Evolutionary conservation across 108 stramenopile genomes (phyloP).

Genomic region (Licmophora abbreviata): DNA sequence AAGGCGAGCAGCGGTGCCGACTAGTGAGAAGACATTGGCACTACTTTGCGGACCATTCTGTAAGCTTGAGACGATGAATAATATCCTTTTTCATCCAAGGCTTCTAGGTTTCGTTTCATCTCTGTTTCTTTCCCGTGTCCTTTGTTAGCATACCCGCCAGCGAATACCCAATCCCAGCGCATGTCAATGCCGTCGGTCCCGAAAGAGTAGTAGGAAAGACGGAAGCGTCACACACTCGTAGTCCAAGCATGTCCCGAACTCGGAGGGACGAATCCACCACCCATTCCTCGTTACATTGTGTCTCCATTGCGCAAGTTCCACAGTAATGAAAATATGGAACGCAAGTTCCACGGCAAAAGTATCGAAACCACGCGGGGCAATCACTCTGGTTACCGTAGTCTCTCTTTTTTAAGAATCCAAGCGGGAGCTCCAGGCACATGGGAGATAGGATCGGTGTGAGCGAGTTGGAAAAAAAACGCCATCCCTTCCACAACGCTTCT

Average conservation of each 20-base stretch:
- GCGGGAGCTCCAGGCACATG: no score
- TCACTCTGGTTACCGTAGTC: no score
- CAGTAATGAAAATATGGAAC: constrained; percentile 73
- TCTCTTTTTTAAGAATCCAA: no score
- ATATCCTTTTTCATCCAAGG: no score
- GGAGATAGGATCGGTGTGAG: no score
- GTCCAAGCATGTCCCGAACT: constrained; percentile 25
- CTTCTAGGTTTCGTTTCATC: neutral
- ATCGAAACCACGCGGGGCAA: constrained; percentile 27
- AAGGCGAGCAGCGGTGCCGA: no score
- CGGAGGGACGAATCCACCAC: constrained; percentile 49
- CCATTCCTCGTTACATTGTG: constrained; percentile 14
- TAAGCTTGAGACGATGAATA: no score
- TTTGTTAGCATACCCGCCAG: constrained; percentile 4
- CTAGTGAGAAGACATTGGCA: no score
- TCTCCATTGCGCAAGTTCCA: constrained; percentile 59
- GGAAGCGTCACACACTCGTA: constrained; percentile 69
- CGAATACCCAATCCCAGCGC: constrained; percentile 52
- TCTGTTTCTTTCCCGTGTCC: neutral
- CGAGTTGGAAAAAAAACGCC: no score
- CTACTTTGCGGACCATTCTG: no score
- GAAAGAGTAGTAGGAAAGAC: constrained; percentile 48
- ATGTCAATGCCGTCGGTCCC: constrained; percentile 66
- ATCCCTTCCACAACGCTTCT: neutral
- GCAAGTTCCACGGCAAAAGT: constrained; percentile 38